Evolutionary conservation across 2,329 filamentous ascomycete species (phyloP), one percentile per base, ranked within the genome.

Genomic region (Periglandula ipomoeae): DNA sequence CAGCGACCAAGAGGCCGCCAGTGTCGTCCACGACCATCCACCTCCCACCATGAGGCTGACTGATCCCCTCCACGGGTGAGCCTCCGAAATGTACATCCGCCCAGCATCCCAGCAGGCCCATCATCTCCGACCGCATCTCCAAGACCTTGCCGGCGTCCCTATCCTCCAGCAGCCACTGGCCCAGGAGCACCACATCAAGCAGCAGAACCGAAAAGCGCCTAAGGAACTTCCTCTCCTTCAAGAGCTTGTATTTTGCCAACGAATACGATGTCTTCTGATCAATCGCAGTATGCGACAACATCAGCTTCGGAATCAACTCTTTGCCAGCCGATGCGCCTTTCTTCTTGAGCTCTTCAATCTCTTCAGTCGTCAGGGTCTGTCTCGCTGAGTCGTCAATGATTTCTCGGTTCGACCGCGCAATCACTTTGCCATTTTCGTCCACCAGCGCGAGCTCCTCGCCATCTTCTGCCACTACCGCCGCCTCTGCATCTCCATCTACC

Each of bases 191-290:
- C 13, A 94, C 81, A 60, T 96, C 89, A 56, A 97, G 70, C 0
- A 91, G 91, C 46, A 95, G 66, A 1, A 93, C 80, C 0, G 86
- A 88, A 61, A 98, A 97, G 11, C 89, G 77, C 59, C 86, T 84
- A 54, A 97, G 78, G 64, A 95, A 97, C 68, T 98, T 98, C 63
- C 84, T 90, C 55, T 87, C 85, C 71, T 98, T 98, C 41, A 95
- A 76, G 17, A 97, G 72, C 60, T 93, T 95, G 68, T 98, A 98
- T 66, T 98, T 98, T 39, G 91, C 90, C 50, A 96, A 73, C 2
- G 89, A 94, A 61, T 94, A 98, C 0, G 82, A 77, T 0, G 93
- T 97, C 74, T 98, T 98, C 70, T 97, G 86, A 56, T 95, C 89
- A 39, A 98, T 76, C 1, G 85, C 87, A 17, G 87, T 84, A 66